Percentiles rank a stretch among this genome's conserved stretches.
Evolutionary conservation across 2,329 filamentous ascomycete genomes (phyloP).

Genomic region (Knufia petricola): DNA sequence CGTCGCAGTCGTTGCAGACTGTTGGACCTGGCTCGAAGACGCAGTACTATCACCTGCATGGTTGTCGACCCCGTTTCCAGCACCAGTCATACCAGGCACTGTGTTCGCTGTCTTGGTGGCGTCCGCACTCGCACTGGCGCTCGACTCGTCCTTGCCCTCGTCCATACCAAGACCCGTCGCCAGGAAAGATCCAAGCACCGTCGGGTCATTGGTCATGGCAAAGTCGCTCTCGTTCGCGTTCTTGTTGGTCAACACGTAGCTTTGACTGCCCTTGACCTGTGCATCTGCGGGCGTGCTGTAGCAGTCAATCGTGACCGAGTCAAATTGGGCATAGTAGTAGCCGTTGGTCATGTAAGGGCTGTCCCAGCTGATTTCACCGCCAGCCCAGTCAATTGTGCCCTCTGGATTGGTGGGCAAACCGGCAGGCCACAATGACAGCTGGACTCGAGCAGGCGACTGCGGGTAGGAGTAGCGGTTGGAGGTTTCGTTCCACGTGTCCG

Average conservation of each 20-base stretch:
- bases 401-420: conserved; percentile 67
- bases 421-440: conserved; percentile 93
- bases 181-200: conserved; percentile 66
- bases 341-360: conserved; percentile 70
- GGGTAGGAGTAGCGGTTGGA: conserved; percentile 76
- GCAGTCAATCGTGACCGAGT: conserved; percentile 73
- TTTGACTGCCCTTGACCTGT: conserved; percentile 48
- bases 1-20: conserved; percentile 8
- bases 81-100: conserved; percentile 48
- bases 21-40: conserved; percentile 4
- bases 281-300: conserved; percentile 69
- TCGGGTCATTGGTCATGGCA: conserved; percentile 62
- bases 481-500: conserved; percentile 78
- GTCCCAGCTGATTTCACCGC: conserved; percentile 82
- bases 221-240: conserved; percentile 67
- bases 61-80: conserved; percentile 33
- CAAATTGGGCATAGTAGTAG: conserved; percentile 79
- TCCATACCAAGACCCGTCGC: conserved; percentile 72
- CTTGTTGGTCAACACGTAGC: conserved; percentile 64
- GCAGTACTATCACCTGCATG: conserved; percentile 12
- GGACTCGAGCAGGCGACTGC: conserved; percentile 81
- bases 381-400: conserved; percentile 86
- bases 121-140: conserved; percentile 24
- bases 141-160: conserved; percentile 29
- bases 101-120: conserved; percentile 33